Conservation (phyloP, 2,329 filamentous ascomycete genomes). For the Dissoconium aciculare region DNA sequence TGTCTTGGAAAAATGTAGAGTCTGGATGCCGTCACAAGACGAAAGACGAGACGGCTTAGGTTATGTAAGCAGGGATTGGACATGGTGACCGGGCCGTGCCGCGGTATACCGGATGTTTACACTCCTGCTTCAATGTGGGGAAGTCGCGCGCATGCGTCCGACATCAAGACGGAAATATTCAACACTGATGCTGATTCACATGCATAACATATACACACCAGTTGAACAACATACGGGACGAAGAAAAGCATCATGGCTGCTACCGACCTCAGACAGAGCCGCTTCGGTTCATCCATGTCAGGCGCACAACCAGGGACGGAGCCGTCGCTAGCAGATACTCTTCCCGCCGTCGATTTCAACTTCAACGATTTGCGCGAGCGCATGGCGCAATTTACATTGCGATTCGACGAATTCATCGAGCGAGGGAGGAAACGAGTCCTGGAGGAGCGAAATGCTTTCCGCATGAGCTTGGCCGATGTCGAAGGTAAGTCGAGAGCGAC, state of each 20-base stretch:
- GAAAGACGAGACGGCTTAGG: no score
- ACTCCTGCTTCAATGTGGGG: no score
- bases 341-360: slow-evolving; percentile 85
- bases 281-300: slow-evolving; percentile 56
- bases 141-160: no score
- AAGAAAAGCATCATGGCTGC: slow-evolving; percentile 18
- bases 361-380: slow-evolving; percentile 90
- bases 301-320: slow-evolving; percentile 44
- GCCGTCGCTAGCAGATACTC: slow-evolving; percentile 57
- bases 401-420: slow-evolving; percentile 90
- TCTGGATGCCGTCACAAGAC: no score
- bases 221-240: no score
- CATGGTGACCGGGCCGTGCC: no score
- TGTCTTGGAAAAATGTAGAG: no score
- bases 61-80: no score
- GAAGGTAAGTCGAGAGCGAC: slow-evolving; percentile 49
- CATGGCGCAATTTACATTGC: slow-evolving; percentile 82
- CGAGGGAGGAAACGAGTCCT: slow-evolving; percentile 75
- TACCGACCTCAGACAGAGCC: slow-evolving; percentile 30
- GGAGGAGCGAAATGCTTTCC: slow-evolving; percentile 88
- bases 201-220: no score
- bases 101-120: no score
- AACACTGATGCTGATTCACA: no score
- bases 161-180: no score
- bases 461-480: slow-evolving; percentile 74